Conservation (phyloP, 495 filamentous ascomycete species). For the Aspergillus bertholletiae region DNA sequence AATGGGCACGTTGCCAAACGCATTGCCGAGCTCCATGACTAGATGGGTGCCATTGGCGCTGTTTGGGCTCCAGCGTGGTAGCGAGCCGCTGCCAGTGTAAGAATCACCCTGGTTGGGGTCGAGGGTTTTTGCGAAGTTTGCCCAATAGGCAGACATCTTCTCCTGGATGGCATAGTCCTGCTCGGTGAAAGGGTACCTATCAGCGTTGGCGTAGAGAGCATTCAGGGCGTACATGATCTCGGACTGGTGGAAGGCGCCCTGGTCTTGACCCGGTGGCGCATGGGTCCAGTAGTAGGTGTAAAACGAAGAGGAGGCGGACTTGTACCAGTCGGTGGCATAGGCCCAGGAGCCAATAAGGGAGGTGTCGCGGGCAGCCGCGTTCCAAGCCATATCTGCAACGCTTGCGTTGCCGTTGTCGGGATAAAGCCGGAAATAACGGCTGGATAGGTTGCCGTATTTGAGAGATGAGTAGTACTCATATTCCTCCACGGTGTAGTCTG, state of each 20-base stretch:
- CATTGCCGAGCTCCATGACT: constrained; percentile 6
- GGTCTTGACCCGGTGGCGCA: constrained; percentile 23
- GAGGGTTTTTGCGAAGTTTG: constrained; percentile 28
- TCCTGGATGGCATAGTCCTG: constrained; percentile 21
- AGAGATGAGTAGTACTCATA: constrained; percentile 20
- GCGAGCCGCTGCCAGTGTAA: constrained; percentile 2
- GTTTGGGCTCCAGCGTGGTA: constrained; percentile 4
- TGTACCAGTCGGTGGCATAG: constrained; percentile 25
- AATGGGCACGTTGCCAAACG: constrained; percentile 1
- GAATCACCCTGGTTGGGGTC: constrained; percentile 25
- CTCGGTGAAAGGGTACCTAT: constrained; percentile 22
- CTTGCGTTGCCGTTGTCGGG: constrained; percentile 14
- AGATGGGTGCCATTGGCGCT: neutral
- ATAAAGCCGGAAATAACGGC: constrained; percentile 23
- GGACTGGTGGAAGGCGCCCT: constrained; percentile 28
- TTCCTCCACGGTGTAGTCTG: constrained; percentile 21
- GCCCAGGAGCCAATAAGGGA: constrained; percentile 22
- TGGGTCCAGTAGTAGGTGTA: constrained; percentile 34
- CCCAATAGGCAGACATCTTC: constrained; percentile 27
- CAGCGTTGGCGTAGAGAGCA: constrained; percentile 23
- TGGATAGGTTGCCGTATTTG: constrained; percentile 24
- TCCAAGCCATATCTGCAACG: constrained; percentile 23
- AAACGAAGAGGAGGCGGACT: constrained; percentile 20
- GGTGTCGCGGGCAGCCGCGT: constrained; percentile 24
- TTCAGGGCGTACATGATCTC: constrained; percentile 29